Conservation (phyloP, 345 rosid species). For the Trapa incisa region DNA sequence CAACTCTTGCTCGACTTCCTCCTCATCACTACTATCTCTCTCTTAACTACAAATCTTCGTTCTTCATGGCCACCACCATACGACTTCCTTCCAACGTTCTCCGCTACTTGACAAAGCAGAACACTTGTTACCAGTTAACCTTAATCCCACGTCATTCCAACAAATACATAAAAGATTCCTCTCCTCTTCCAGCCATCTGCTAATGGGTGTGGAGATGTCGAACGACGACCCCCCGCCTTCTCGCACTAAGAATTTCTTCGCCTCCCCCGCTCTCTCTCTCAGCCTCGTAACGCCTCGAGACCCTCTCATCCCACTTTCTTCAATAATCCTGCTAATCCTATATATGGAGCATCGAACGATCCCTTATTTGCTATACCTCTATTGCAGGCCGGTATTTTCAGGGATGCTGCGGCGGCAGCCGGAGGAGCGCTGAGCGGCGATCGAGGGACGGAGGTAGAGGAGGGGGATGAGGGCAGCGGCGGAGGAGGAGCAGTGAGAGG, state of each 20-base stretch:
- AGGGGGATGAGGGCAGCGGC: constrained; percentile 52
- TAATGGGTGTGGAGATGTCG: constrained; percentile 88
- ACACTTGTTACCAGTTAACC: no score
- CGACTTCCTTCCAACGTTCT: background rate
- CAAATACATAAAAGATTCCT: background rate
- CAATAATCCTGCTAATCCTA: no score
- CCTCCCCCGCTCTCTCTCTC: constrained; percentile 97
- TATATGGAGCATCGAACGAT: no score
- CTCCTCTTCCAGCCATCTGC: constrained; percentile 13
- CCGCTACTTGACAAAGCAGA: constrained; percentile 12
- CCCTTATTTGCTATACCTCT: background rate
- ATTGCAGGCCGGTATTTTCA: constrained; percentile 80
- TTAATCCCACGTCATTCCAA: background rate
- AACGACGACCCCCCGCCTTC: constrained; percentile 45
- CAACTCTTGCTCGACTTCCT: background rate
- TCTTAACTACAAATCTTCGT: constrained; percentile 7
- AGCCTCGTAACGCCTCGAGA: constrained; percentile 38
- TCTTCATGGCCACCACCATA: background rate
- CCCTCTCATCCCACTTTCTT: background rate
- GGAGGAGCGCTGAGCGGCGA: constrained; percentile 26
- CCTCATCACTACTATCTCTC: background rate
- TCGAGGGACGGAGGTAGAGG: constrained; percentile 47
- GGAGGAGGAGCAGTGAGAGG: constrained; percentile 31
- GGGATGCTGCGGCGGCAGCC: constrained; percentile 29
- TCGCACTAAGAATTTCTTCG: constrained; percentile 79